phyloP scores from a whole-genome alignment of 2,329 filamentous ascomycete genomes.

The Pseudogymnoascus sp. region DNA sequence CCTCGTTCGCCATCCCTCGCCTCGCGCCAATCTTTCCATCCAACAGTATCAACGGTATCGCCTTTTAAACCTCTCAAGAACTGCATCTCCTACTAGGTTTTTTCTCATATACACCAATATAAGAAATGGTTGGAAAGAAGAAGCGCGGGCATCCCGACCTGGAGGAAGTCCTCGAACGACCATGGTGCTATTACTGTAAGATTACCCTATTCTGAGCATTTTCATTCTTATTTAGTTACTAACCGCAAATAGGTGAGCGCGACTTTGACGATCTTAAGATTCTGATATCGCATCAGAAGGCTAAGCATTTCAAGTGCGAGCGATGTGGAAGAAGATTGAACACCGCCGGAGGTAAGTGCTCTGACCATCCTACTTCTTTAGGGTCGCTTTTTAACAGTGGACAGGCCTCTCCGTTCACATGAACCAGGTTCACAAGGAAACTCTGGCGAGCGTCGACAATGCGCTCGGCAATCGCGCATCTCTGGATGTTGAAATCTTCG shows the following conservation, averaged over 20 bases:
- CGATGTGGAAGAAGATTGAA: slow-evolving; percentile 80
- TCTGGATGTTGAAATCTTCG: slow-evolving; percentile 91
- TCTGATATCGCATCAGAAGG: slow-evolving; percentile 93
- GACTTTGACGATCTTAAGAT: slow-evolving; percentile 98
- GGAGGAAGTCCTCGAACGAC: slow-evolving; percentile 77
- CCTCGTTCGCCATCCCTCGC: slow-evolving; percentile 7
- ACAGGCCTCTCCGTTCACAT: slow-evolving; percentile 83
- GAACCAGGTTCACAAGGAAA: slow-evolving; percentile 98
- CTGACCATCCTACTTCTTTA: neutral
- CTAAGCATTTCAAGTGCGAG: slow-evolving; percentile 99
- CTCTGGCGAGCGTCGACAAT: slow-evolving; percentile 80
- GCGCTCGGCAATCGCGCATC: slow-evolving; percentile 77
- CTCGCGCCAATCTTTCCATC: slow-evolving; percentile 1
- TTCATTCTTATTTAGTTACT: slow-evolving; percentile 13
- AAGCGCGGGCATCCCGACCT: slow-evolving; percentile 78
- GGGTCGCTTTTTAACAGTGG: slow-evolving; percentile 7
- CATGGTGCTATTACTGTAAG: slow-evolving; percentile 96
- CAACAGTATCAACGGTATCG: neutral
- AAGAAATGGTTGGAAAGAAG: slow-evolving; percentile 69
- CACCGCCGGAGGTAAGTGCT: slow-evolving; percentile 74
- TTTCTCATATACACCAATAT: neutral
- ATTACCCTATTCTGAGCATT: slow-evolving; percentile 9
- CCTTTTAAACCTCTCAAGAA: neutral
- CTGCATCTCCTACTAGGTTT: neutral
- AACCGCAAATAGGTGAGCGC: slow-evolving; percentile 57